These are phyloP conservation scores for Microcyclospora tardicrescens DNA, from an alignment of 2,329 filamentous ascomycete species.

Conservation along the genomic window DNA sequence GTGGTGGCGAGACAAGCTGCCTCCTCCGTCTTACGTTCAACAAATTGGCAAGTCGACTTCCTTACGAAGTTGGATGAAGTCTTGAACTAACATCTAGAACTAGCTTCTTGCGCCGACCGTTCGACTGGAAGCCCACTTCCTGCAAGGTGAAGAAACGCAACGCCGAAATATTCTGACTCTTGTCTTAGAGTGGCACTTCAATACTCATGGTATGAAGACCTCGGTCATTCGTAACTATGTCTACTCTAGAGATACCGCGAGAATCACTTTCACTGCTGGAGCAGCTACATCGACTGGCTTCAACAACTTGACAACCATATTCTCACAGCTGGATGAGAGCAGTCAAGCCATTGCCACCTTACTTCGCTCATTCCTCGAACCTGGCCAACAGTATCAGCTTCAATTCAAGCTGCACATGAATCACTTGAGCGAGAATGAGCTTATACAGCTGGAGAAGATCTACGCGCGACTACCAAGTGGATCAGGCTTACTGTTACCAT, in stretches of 20 bases:
- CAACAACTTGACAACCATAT: not conserved
- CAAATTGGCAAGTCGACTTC: constrained; percentile 5
- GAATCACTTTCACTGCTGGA: not conserved
- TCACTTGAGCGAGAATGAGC: not conserved
- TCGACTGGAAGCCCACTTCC: constrained; percentile 4
- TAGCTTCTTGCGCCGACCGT: constrained; percentile 5
- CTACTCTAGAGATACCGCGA: not conserved
- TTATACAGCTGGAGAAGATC: constrained; percentile 3
- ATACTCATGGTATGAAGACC: constrained; percentile 1
- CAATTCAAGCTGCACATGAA: not conserved
- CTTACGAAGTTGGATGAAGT: too few species aligned
- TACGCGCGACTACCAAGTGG: constrained; percentile 7
- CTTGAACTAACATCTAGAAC: not conserved
- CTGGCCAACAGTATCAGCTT: not conserved
- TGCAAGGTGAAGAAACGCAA: not conserved
- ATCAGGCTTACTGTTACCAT: constrained; percentile 1
- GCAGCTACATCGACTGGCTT: constrained; percentile 5
- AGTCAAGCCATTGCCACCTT: constrained; percentile 1
- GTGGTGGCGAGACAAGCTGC: constrained; percentile 1
- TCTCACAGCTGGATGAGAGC: not conserved
- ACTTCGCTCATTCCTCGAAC: constrained; percentile 1
- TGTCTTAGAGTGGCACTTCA: constrained; percentile 8
- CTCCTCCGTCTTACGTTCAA: constrained; percentile 5
- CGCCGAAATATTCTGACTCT: constrained; percentile 1
- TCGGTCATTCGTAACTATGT: not conserved